phyloP scores from a whole-genome alignment of 306 rosid species.

The Prunus davidiana region DNA sequence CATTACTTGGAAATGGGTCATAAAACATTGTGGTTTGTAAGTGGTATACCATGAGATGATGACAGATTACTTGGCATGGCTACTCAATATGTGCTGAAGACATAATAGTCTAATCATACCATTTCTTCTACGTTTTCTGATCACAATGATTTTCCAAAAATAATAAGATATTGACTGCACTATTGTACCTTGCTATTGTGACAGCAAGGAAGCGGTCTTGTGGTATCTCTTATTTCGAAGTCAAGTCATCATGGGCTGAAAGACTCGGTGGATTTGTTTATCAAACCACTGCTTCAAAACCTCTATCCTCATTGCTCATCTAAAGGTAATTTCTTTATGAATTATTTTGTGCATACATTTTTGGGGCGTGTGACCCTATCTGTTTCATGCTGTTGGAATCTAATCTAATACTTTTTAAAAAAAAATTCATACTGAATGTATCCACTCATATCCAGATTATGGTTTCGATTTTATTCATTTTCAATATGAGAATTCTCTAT shows the following conservation, averaged over 20 bases:
- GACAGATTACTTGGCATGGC: background rate
- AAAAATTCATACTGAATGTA: background rate
- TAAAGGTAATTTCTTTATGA: slow-evolving; percentile 42
- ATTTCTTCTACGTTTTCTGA: background rate
- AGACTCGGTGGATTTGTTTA: slow-evolving; percentile 43
- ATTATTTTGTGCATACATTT: background rate
- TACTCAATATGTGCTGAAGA: background rate
- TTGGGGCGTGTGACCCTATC: background rate
- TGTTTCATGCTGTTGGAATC: background rate
- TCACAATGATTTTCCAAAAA: background rate
- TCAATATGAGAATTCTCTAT: background rate
- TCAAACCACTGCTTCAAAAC: slow-evolving; percentile 63
- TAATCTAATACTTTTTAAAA: background rate
- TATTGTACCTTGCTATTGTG: background rate
- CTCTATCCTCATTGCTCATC: slow-evolving; percentile 45
- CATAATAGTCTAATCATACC: background rate
- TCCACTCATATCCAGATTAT: background rate
- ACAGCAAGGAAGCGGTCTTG: slow-evolving; percentile 40
- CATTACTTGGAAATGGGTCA: background rate
- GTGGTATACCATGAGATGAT: background rate
- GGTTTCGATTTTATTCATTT: background rate
- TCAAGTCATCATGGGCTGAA: slow-evolving; percentile 64
- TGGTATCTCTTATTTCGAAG: slow-evolving; percentile 45
- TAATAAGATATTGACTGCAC: slow-evolving; percentile 3
- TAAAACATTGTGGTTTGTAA: background rate